Conservation (phyloP, 768 basidiomycete species). For the Kwoniella pini region DNA sequence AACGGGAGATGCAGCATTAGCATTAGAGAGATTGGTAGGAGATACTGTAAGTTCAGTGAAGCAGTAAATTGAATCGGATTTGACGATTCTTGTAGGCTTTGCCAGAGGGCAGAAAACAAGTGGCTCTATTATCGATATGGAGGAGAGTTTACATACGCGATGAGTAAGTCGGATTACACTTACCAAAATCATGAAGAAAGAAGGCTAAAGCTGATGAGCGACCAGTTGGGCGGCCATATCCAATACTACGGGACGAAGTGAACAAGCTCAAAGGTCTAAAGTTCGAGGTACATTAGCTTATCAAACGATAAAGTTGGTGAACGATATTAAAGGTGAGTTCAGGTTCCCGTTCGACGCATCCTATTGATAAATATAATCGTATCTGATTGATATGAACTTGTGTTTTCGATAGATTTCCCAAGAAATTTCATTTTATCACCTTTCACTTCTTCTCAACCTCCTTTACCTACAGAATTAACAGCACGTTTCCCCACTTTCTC, state of each 20-base stretch:
- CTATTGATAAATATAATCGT: too few species aligned
- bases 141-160: slow-evolving; percentile 84
- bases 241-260: slow-evolving; percentile 72
- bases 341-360: too few species aligned
- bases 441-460: slow-evolving; percentile 37
- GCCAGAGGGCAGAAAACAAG: slow-evolving; percentile 68
- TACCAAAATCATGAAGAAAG: background rate
- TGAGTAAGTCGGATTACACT: slow-evolving; percentile 75
- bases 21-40: slow-evolving; percentile 43
- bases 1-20: slow-evolving; percentile 62
- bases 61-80: background rate
- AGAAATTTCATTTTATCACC: slow-evolving; percentile 36
- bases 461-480: slow-evolving; percentile 40
- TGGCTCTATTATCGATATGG: slow-evolving; percentile 78
- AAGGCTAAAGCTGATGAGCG: background rate
- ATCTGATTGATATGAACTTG: too few species aligned
- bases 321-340: slow-evolving; percentile 32
- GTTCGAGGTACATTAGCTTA: slow-evolving; percentile 75
- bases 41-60: slow-evolving; percentile 62
- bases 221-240: slow-evolving; percentile 71
- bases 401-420: slow-evolving; percentile 26
- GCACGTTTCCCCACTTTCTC: slow-evolving; percentile 46
- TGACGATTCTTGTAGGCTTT: slow-evolving; percentile 59
- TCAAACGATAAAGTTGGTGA: slow-evolving; percentile 59
- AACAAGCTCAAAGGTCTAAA: slow-evolving; percentile 71